Evolutionary conservation across 495 filamentous ascomycete genomes (phyloP), one percentile per base, ranked within the genome.

Genomic region (Mycothermus thermophilus): DNA sequence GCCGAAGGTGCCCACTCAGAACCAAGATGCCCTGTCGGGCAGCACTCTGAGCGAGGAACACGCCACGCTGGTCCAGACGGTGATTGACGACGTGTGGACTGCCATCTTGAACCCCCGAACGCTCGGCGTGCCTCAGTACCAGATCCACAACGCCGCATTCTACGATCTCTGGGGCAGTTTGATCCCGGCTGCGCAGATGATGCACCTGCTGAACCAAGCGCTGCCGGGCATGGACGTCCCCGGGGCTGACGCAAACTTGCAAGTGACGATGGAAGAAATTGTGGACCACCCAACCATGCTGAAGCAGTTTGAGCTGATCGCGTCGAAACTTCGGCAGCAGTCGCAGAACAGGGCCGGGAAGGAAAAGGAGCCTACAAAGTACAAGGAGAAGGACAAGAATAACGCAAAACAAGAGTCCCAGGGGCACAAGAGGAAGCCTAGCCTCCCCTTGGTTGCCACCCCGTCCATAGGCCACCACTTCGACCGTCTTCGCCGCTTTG

Each of bases 91-190:
- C 7, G 52, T 58, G 0, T 67, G 63, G 63, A 51, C 59, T 1
- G 29, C 51, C 0, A 50, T 61, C 4, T 48, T 67, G 7, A 60
- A 64, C 9, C 58, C 59, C 3, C 44, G 55, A 8, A 48, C 43
- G 3, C 30, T 66, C 14, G 57, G 59, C 10, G 55, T 64, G 2
- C 53, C 60, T 0, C 60, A 67, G 10, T 30, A 34, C 1, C 54
- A 54, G 35, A 50, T 64, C 8, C 62, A 62, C 32, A 57, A 57
- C 5, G 63, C 63, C 4, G 58, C 62, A 1, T 67, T 67, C 34
- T 67, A 56, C 34, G 63, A 67, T 27, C 58, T 66, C 8, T 67
- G 62, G 62, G 63, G 63, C 8, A 58, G 60, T 3, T 43, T 64
- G 10, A 50, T 66, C 31, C 59, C 63, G 0, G 63, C 63, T 3